These are phyloP conservation scores for Xerocomus amazonicus DNA, from an alignment of 1,284 basidiomycete species.

Conservation along the genomic window DNA sequence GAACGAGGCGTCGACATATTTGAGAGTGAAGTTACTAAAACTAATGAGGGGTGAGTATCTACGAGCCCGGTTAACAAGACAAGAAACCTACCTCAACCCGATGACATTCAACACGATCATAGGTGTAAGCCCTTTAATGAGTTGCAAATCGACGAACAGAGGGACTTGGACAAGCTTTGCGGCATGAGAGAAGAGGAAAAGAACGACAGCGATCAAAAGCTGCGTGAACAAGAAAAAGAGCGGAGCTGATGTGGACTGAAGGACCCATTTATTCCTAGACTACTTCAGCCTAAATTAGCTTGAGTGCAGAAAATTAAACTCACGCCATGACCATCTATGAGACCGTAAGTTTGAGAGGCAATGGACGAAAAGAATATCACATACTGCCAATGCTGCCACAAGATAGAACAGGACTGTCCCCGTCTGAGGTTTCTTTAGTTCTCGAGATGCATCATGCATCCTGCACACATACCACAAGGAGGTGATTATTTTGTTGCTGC, in stretches of 20 bases:
- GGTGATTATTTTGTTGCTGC: slow-evolving; percentile 30
- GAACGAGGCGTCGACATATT: slow-evolving; percentile 90
- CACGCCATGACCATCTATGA: slow-evolving; percentile 78
- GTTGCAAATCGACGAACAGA: slow-evolving; percentile 54
- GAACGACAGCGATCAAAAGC: slow-evolving; percentile 70
- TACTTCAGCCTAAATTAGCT: slow-evolving; percentile 10
- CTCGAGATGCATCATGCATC: not conserved
- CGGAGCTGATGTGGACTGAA: slow-evolving; percentile 64
- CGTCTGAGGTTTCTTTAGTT: slow-evolving; percentile 37
- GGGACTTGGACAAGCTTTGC: slow-evolving; percentile 60
- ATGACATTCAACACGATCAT: slow-evolving; percentile 74
- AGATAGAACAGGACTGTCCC: slow-evolving; percentile 75
- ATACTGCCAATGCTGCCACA: slow-evolving; percentile 75
- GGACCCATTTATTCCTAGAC: slow-evolving; percentile 76
- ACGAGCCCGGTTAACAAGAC: not conserved
- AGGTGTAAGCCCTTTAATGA: slow-evolving; percentile 69
- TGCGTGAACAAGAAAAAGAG: slow-evolving; percentile 86
- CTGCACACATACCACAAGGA: slow-evolving; percentile 30
- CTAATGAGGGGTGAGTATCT: slow-evolving; percentile 35
- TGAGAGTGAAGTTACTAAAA: slow-evolving; percentile 86
- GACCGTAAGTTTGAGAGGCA: slow-evolving; percentile 15
- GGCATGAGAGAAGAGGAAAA: slow-evolving; percentile 65
- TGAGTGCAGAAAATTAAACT: slow-evolving; percentile 5
- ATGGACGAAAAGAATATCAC: slow-evolving; percentile 31
- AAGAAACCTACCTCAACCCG: slow-evolving; percentile 62